Evolutionary conservation across 768 basidiomycete genomes (phyloP), one percentile per base, ranked within the genome.

Genomic region (Hydnum rufescens): DNA sequence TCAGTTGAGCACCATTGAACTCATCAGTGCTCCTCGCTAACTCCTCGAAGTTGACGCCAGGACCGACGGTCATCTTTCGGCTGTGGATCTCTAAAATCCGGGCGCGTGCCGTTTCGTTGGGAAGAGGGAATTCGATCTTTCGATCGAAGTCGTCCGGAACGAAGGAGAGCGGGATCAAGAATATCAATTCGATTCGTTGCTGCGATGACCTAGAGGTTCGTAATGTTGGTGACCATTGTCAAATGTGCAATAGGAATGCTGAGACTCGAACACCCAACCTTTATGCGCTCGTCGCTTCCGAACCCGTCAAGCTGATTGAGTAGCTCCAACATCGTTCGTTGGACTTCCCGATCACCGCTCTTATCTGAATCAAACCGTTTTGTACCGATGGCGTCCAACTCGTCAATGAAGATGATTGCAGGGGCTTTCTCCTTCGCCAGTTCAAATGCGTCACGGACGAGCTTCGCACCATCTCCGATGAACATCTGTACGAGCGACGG

Each of bases 401-500:
- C 93, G 61, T 97, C 93, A 58, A 96, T 96, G 68, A 96, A 96
- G 65, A 97, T 96, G 65, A 96, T 96, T n/a, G 90, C 84, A 4
- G 92, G 92, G 1, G 90, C 86, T 62, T 97, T 96, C 72, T 95
- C 86, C 67, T 96, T 97, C 18, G 95, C 95, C 44, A 99, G 74
- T 44, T 92, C 90, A 63, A 99, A 97, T 2, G 93, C 93, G 61
- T 99, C 95, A 44, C 95, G 86, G 22, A 99, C 95, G 49, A 99
- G 78, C 66, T 96, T 97, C 52, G 95, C 95, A 61, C 95, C 95
- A 65, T 97, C 95, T 66, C 95, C 95, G 59, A 99, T 99, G 66
- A 93, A 99, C 95, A 97, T 99, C 67, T 99, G 95, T 8, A 99
- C 95, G 51, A 99, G 75, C 49, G 92, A 92, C 25, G 95, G 93